Evolutionary conservation across 768 basidiomycete species (phyloP).

Genomic region (Lyophyllum semitale): DNA sequence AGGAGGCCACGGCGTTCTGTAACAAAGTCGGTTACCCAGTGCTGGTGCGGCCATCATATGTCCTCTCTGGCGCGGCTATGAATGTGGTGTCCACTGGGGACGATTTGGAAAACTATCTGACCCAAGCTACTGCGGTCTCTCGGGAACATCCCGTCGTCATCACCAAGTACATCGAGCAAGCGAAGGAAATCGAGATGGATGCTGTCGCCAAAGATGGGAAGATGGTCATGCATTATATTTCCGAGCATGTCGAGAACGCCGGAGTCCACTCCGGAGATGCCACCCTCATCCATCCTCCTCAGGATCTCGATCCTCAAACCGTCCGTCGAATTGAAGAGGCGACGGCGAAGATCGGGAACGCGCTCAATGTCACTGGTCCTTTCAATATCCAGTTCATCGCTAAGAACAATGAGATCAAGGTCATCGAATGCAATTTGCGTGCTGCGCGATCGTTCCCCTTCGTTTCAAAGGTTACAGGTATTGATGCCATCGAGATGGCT

Average conservation of each 20-base stretch:
- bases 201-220: slow-evolving; percentile 96
- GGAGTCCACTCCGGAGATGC: slow-evolving; percentile 99
- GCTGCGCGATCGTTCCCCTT: slow-evolving; percentile 98
- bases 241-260: slow-evolving; percentile 98
- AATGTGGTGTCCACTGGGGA: slow-evolving; percentile 95
- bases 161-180: slow-evolving; percentile 98
- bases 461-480: slow-evolving; percentile 96
- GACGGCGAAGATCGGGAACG: slow-evolving; percentile 95
- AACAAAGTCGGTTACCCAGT: slow-evolving; percentile 93
- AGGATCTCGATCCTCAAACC: slow-evolving; percentile 96
- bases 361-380: slow-evolving; percentile 96
- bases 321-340: slow-evolving; percentile 96
- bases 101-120: slow-evolving; percentile 89
- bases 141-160: slow-evolving; percentile 97
- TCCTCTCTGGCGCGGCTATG: slow-evolving; percentile 99
- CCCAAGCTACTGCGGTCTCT: slow-evolving; percentile 94
- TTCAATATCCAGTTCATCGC: slow-evolving; percentile 99
- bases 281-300: slow-evolving; percentile 96
- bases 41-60: slow-evolving; percentile 95
- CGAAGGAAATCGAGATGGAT: slow-evolving; percentile 99
- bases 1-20: slow-evolving; percentile 88
- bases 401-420: slow-evolving; percentile 99
- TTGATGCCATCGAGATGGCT: slow-evolving; percentile 98
- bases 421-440: slow-evolving; percentile 98
- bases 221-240: slow-evolving; percentile 99